These are phyloP conservation scores for Ophiostoma australiae DNA, from an alignment of 2,329 filamentous ascomycete species.

Conservation along the genomic window DNA sequence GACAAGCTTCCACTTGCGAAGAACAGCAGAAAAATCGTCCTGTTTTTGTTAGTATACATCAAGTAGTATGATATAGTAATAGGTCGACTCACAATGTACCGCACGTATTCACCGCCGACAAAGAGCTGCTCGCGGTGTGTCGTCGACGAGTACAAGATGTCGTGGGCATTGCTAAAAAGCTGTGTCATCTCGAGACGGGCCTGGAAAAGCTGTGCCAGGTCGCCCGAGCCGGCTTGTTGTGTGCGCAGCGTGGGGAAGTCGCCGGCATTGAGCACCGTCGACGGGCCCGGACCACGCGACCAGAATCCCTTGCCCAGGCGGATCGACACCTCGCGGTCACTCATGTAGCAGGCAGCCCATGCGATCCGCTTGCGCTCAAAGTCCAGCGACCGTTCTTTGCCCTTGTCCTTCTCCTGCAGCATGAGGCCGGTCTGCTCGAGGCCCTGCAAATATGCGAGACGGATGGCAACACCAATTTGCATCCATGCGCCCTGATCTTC, in stretches of 20 bases:
- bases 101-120: conserved; percentile 65
- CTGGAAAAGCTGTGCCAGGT: conserved; percentile 64
- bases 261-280: conserved; percentile 58
- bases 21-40: conserved; percentile 65
- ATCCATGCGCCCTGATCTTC: conserved; percentile 73
- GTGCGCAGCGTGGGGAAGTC: conserved; percentile 64
- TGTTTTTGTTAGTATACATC: conserved; percentile 20
- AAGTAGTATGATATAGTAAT: not conserved
- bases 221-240: conserved; percentile 54
- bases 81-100: conserved; percentile 52
- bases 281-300: conserved; percentile 64
- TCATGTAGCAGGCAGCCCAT: conserved; percentile 62
- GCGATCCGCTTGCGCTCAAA: conserved; percentile 61
- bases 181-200: conserved; percentile 67
- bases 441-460: conserved; percentile 65
- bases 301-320: conserved; percentile 68
- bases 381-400: conserved; percentile 47
- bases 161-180: conserved; percentile 68
- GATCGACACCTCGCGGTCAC: conserved; percentile 64
- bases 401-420: conserved; percentile 41
- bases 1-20: conserved; percentile 64
- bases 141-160: conserved; percentile 67
- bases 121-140: conserved; percentile 65
- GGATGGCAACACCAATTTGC: conserved; percentile 65
- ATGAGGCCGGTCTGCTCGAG: conserved; percentile 65